Percentiles rank a stretch among this genome's conserved stretches.
These are phyloP conservation scores for Dactylonectria estremocensis DNA, from an alignment of 2,329 filamentous ascomycete species.

Conservation along the genomic window DNA sequence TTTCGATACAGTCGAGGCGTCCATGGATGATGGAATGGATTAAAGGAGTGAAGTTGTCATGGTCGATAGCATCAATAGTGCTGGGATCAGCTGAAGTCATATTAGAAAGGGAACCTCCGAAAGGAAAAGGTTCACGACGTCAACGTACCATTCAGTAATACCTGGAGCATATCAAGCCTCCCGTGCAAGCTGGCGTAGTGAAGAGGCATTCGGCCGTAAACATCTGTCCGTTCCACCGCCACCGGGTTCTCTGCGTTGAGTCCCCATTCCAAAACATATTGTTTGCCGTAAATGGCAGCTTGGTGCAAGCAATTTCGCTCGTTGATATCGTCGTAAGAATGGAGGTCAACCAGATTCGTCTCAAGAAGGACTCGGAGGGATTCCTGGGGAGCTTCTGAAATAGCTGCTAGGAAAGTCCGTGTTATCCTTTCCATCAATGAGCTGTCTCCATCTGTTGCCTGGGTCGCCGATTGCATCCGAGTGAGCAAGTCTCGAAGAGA, in stretches of 20 bases:
- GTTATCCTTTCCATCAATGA: conserved; percentile 83
- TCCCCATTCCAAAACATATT: conserved; percentile 82
- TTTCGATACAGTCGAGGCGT: conserved; percentile 84
- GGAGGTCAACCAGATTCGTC: conserved; percentile 88
- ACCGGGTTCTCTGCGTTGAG: conserved; percentile 76
- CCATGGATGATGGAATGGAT: conserved; percentile 96
- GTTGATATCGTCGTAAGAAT: conserved; percentile 97
- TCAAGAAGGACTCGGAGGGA: conserved; percentile 84
- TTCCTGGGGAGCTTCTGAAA: conserved; percentile 85
- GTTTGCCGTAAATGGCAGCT: conserved; percentile 93
- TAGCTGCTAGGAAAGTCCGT: conserved; percentile 89
- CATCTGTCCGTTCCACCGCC: conserved; percentile 85
- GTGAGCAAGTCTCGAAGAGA: conserved; percentile 85
- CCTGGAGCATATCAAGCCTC: conserved; percentile 84
- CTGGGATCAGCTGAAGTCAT: conserved; percentile 70
- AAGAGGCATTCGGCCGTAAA: conserved; percentile 92
- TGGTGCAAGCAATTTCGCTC: conserved; percentile 97
- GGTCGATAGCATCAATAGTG: conserved; percentile 90
- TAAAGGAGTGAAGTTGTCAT: conserved; percentile 96
- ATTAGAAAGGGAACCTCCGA: conserved; percentile 26
- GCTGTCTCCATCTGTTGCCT: conserved; percentile 70
- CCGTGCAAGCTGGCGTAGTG: conserved; percentile 99
- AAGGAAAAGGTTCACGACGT: too few species aligned
- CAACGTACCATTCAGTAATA: conserved; percentile 74
- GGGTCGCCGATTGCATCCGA: conserved; percentile 73